phyloP scores from a whole-genome alignment of 225 moss, liverwort and hornwort genomes.

The Straminergon stramineum region DNA sequence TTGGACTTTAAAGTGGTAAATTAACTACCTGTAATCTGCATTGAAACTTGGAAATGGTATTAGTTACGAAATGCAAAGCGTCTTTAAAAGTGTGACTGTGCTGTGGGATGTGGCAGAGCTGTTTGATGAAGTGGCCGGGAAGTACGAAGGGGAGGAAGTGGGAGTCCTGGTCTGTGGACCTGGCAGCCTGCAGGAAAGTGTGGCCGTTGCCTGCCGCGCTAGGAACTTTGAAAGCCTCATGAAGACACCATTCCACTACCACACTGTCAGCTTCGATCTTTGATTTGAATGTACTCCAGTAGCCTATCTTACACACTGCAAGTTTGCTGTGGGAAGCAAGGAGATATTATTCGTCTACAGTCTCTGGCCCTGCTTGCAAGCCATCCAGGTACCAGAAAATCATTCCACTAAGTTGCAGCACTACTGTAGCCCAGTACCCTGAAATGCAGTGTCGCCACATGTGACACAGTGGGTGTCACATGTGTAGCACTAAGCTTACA shows the following conservation, averaged over 20 bases:
- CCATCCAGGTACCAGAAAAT: neutral
- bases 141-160: conserved; percentile 12
- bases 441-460: neutral
- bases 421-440: neutral
- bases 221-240: conserved; percentile 16
- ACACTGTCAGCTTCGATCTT: conserved; percentile 37
- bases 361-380: neutral
- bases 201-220: conserved; percentile 26
- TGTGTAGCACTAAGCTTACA: neutral
- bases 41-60: neutral
- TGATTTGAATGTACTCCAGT: neutral
- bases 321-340: neutral
- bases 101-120: neutral
- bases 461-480: neutral
- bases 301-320: neutral
- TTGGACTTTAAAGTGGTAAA: neutral
- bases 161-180: conserved; percentile 32
- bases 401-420: neutral
- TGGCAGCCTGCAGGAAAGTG: conserved; percentile 15
- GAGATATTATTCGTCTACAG: neutral
- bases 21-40: too few relatives aligned
- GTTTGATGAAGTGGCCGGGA: neutral
- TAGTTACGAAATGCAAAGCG: too few relatives aligned
- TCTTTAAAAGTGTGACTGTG: neutral
- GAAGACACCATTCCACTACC: conserved; percentile 29